These are phyloP conservation scores for Colletotrichum melonis DNA, from an alignment of 2,329 filamentous ascomycete genomes.

Conservation along the genomic window DNA sequence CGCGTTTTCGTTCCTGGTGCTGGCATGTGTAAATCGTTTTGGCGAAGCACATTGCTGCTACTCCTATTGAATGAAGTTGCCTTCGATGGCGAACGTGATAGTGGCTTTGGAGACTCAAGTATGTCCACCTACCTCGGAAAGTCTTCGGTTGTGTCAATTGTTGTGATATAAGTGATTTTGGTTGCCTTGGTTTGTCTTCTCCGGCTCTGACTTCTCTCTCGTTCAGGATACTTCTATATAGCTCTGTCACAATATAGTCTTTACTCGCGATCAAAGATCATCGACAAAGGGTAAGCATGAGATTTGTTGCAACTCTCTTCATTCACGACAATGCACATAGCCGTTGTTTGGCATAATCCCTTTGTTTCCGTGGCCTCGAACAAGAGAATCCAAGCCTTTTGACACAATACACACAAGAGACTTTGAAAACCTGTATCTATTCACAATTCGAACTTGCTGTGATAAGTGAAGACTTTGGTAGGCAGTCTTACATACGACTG, in stretches of 20 bases:
- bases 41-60: slow-evolving; percentile 30
- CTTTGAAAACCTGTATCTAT: background rate
- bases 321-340: background rate
- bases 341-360: background rate
- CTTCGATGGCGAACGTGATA: background rate
- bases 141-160: background rate
- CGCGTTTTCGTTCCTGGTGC: slow-evolving; percentile 7
- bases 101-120: background rate
- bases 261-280: background rate
- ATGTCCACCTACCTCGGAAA: background rate
- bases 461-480: background rate
- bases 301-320: background rate
- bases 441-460: background rate
- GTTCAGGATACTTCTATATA: background rate
- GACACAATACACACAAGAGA: background rate
- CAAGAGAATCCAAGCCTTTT: background rate
- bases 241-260: background rate
- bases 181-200: background rate
- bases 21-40: slow-evolving; percentile 11
- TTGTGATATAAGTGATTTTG: background rate
- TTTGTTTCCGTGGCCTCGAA: background rate
- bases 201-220: background rate
- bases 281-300: background rate
- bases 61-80: background rate
- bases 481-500: background rate